phyloP scores from a whole-genome alignment of 2,329 filamentous ascomycete genomes.

The Sporothrix inflata region DNA sequence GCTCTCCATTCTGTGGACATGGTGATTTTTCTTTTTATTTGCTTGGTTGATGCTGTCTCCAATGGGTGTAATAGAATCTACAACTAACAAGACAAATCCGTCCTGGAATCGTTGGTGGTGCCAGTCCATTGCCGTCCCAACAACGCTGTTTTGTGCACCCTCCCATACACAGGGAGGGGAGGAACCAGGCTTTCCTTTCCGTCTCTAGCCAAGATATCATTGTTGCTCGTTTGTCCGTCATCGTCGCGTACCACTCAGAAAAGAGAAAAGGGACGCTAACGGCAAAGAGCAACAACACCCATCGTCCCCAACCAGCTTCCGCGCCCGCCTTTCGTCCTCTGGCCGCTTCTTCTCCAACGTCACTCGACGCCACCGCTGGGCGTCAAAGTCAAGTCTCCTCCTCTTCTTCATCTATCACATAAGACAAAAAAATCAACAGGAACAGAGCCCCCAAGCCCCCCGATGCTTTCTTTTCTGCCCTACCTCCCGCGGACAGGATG shows the following conservation, averaged over 20 bases:
- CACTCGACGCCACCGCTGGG: constrained; percentile 5
- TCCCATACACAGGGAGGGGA: not conserved
- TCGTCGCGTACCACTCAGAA: not conserved
- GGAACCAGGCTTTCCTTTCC: not conserved
- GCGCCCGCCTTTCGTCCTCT: not conserved
- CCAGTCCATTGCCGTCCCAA: not conserved
- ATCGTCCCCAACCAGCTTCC: not conserved
- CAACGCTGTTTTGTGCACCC: not conserved
- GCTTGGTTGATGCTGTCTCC: constrained; percentile 21
- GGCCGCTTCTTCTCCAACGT: not conserved
- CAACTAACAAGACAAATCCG: constrained; percentile 12
- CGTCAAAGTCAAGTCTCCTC: not conserved
- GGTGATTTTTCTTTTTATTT: not conserved
- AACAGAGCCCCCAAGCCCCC: not conserved
- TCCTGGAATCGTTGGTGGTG: not conserved
- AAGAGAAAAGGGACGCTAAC: not conserved
- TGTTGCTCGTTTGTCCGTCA: constrained; percentile 14
- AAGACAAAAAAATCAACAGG: constrained; percentile 6
- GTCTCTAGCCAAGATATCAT: constrained; percentile 26
- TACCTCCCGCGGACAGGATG: constrained; percentile 9
- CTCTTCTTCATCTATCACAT: constrained; percentile 6
- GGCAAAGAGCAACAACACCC: constrained; percentile 13
- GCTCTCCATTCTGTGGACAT: not conserved
- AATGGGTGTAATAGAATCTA: constrained; percentile 28
- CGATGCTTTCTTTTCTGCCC: constrained; percentile 13